These are phyloP conservation scores for Elasticomyces elasticus DNA, from an alignment of 495 filamentous ascomycete species.

Conservation along the genomic window DNA sequence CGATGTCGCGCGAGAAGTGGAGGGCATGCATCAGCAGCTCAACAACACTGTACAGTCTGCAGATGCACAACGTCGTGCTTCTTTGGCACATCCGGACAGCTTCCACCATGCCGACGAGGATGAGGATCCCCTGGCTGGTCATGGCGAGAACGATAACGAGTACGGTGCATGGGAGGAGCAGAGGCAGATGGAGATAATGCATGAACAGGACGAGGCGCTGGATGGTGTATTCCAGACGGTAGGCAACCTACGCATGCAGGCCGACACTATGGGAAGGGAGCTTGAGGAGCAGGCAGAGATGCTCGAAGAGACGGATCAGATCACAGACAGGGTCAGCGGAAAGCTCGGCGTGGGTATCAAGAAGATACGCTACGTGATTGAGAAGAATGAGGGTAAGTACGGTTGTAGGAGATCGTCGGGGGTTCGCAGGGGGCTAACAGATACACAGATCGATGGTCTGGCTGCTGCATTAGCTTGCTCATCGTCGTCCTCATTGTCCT, in stretches of 20 bases:
- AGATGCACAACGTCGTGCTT: conserved; percentile 23
- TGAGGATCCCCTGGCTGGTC: conserved; percentile 39
- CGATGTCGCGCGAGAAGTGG: conserved; percentile 78
- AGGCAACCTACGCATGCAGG: conserved; percentile 77
- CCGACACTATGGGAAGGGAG: conserved; percentile 89
- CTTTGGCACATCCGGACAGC: conserved; percentile 59
- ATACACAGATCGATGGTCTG: conserved; percentile 61
- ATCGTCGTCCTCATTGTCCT: conserved; percentile 25
- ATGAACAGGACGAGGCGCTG: conserved; percentile 85
- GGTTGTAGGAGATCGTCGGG: conserved; percentile 13
- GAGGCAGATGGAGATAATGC: conserved; percentile 82
- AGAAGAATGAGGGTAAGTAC: conserved; percentile 77
- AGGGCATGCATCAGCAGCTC: conserved; percentile 80
- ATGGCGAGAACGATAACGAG: conserved; percentile 43
- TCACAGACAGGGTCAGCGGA: conserved; percentile 79
- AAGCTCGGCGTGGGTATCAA: conserved; percentile 78
- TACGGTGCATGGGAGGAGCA: conserved; percentile 86
- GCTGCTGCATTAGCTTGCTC: conserved; percentile 67
- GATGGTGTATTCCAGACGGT: conserved; percentile 91
- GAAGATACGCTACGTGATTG: conserved; percentile 71
- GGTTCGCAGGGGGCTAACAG: conserved; percentile 9
- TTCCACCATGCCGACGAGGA: conserved; percentile 42
- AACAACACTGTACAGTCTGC: conserved; percentile 41
- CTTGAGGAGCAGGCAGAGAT: conserved; percentile 83
- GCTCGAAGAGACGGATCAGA: conserved; percentile 66